Evolutionary conservation across 495 filamentous ascomycete species (phyloP).

Genomic region (Evernia prunastri): DNA sequence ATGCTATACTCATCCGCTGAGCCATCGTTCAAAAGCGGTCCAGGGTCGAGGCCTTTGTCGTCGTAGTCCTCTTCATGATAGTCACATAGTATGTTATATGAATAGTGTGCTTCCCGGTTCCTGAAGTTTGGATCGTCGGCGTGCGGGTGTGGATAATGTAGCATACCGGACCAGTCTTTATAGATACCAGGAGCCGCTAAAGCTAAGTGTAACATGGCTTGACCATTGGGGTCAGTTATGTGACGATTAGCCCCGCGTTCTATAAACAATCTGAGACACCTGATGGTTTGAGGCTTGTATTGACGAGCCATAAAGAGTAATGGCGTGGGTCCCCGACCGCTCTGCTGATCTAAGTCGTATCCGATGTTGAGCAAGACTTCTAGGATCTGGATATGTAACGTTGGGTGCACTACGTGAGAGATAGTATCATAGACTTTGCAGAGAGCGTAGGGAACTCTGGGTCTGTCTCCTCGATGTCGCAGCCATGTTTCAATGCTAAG

Average conservation of each 20-base stretch:
- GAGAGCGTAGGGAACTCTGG: no score
- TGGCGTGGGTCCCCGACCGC: not conserved
- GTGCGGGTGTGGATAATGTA: no score
- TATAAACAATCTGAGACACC: not conserved
- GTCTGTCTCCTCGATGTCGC: not conserved
- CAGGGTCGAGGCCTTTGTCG: not conserved
- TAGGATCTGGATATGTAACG: not conserved
- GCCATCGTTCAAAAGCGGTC: not conserved
- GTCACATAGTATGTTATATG: not conserved
- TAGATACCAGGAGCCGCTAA: not conserved
- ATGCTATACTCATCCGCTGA: no score
- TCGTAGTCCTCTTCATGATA: not conserved
- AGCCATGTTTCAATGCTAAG: not conserved
- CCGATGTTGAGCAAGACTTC: not conserved
- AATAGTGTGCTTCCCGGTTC: no score
- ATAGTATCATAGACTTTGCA: not conserved
- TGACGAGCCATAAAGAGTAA: not conserved
- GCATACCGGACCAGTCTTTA: not conserved
- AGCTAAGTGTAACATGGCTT: not conserved
- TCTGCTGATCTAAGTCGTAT: constrained; percentile 1
- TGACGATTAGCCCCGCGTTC: not conserved
- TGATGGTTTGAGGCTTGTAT: not conserved
- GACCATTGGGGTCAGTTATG: not conserved
- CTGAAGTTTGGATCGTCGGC: no score
- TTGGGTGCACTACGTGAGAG: not conserved